Evolutionary conservation across 306 rosid genomes (phyloP), one percentile per base, ranked within the genome.

Genomic region (Inga laurina): DNA sequence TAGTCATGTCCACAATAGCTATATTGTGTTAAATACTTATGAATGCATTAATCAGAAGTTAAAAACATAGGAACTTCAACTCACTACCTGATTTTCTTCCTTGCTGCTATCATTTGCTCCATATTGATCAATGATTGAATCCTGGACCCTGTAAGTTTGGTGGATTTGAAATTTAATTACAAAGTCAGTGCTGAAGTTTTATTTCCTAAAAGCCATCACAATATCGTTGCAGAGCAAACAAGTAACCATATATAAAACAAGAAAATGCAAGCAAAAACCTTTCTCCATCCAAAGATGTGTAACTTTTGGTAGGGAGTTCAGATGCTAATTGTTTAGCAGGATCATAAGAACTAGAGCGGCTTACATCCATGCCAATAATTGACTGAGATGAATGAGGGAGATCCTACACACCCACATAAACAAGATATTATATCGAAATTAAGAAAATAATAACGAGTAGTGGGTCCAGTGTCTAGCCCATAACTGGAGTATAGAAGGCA

Each of bases 281-380:
- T 86, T 90, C 93, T 70, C 84, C 88, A 41, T 89, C 89, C 34
- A 68, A 80, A 84, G 85, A 64, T 0, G 88, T 21, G 70, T 75
- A 72, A 82, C 82, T 85, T 72, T 87, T 86, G 44, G 81, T 51
- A n/a, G 86, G 86, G 74, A 87, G 71, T 83, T 92, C 97, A 27
- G 97, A 93, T 76, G 94, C 91, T 78, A 91, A 89, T 78, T 92
- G 97, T 83, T 87, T 84, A 12, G 94, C 92, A 57, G 83, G 94
- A 84, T 94, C 91, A 84, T 77, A 81, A 62, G 93, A 86, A 83
- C 89, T 87, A 87, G 97, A 84, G 73, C 88, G 79, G 82, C 69
- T 85, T 82, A 89, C 76, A 85, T 91, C 93, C 65, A 85, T 82
- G 74, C 86, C 72, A 69, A 62, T 80, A 85, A 27, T 87, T 46